Evolutionary conservation across 768 basidiomycete species (phyloP).

Genomic region (Russula sp.): DNA sequence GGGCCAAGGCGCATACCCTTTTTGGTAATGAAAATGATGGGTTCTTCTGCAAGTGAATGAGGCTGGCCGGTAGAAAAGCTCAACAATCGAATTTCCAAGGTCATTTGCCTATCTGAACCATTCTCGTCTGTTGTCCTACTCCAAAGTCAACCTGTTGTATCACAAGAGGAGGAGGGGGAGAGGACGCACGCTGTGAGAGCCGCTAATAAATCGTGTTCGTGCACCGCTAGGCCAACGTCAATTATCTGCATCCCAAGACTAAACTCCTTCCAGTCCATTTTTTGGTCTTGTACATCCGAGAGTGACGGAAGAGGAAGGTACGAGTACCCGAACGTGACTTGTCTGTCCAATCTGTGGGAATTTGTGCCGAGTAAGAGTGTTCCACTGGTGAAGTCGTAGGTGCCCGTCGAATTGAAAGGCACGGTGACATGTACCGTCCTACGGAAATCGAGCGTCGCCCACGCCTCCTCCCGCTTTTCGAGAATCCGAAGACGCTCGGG

Average conservation of each 20-base stretch:
- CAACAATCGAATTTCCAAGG: constrained; percentile 15
- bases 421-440: constrained; percentile 3
- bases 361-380: constrained; percentile 19
- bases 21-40: constrained; percentile 10
- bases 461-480: constrained; percentile 14
- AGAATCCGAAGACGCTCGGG: constrained; percentile 12
- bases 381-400: constrained; percentile 21
- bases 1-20: constrained; percentile 3
- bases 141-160: background rate
- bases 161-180: background rate
- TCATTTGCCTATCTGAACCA: background rate
- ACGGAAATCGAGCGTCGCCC: constrained; percentile 9
- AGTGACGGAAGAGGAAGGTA: constrained; percentile 12
- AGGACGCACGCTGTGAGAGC: constrained; percentile 16
- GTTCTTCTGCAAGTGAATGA: constrained; percentile 13
- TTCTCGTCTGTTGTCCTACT: constrained; percentile 1
- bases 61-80: constrained; percentile 17
- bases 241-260: constrained; percentile 10
- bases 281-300: background rate
- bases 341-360: background rate
- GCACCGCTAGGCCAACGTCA: constrained; percentile 18
- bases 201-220: constrained; percentile 19
- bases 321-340: constrained; percentile 11
- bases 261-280: background rate
- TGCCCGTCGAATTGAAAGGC: constrained; percentile 15